These are phyloP conservation scores for Colletotrichum agaves DNA, from an alignment of 2,329 filamentous ascomycete genomes.

Conservation along the genomic window DNA sequence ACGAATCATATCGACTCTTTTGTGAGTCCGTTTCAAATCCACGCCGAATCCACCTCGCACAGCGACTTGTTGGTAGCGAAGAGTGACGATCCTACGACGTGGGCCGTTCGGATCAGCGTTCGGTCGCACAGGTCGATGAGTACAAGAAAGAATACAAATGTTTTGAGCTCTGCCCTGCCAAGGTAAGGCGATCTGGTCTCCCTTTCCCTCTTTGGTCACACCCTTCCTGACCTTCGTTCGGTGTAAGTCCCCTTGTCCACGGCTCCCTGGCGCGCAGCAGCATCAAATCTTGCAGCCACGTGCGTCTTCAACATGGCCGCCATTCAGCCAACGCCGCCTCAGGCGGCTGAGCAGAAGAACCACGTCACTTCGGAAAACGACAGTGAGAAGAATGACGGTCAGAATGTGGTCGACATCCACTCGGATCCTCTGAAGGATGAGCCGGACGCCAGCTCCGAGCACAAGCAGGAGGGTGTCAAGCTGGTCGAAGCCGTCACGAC, in stretches of 20 bases:
- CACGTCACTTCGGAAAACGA: slow-evolving; percentile 15
- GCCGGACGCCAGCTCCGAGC: slow-evolving; percentile 41
- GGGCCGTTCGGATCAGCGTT: slow-evolving; percentile 20
- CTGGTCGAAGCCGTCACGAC: slow-evolving; percentile 52
- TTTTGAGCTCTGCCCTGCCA: slow-evolving; percentile 7
- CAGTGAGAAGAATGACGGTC: slow-evolving; percentile 39
- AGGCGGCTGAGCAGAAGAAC: slow-evolving; percentile 2
- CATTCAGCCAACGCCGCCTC: slow-evolving; percentile 15
- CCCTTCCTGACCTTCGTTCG: neutral
- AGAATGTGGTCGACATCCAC: slow-evolving; percentile 37
- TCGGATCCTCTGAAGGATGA: slow-evolving; percentile 35
- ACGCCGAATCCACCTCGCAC: neutral
- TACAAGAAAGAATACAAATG: slow-evolving; percentile 26
- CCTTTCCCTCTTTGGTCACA: neutral
- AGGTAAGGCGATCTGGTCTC: neutral
- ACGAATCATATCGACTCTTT: slow-evolving; percentile 34
- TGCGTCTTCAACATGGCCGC: slow-evolving; percentile 14
- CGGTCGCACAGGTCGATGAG: slow-evolving; percentile 3
- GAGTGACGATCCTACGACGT: slow-evolving; percentile 15
- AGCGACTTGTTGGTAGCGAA: neutral
- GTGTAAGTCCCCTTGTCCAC: slow-evolving; percentile 1
- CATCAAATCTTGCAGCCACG: neutral
- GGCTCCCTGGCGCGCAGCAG: neutral
- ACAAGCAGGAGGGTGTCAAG: slow-evolving; percentile 52
- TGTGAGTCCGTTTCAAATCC: neutral